A percentile compares a stretch with the other conserved stretches of the same genome.
Evolutionary conservation across 176 grass and related monocot species (phyloP).

Genomic region (Poa pratensis): DNA sequence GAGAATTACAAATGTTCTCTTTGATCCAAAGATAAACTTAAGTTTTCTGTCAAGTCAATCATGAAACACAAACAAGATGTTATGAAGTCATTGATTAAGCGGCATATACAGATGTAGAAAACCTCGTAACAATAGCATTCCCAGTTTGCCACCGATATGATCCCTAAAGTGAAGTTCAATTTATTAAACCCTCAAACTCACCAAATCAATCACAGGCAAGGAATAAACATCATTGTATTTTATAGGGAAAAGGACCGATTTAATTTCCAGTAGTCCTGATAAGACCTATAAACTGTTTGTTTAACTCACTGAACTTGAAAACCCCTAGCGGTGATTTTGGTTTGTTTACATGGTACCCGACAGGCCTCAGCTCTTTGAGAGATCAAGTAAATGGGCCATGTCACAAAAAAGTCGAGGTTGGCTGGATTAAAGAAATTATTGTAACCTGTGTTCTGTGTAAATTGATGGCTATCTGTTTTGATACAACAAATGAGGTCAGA

Average conservation of each 20-base stretch:
- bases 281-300: not conserved
- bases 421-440: not conserved
- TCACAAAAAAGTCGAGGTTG: not conserved
- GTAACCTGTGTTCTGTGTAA: not conserved
- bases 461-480: not conserved
- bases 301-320: not conserved
- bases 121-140: not conserved
- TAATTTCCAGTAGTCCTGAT: not conserved
- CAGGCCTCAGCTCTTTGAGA: not conserved
- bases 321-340: not conserved
- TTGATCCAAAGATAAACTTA: not conserved
- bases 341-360: not conserved
- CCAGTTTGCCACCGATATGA: not conserved
- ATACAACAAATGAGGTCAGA: not conserved
- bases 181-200: not conserved
- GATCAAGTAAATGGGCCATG: conserved; percentile 5
- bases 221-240: not conserved
- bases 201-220: not conserved
- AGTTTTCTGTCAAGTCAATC: not conserved
- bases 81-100: not conserved
- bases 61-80: not conserved
- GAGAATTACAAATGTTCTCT: not conserved
- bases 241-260: not conserved
- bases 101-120: not conserved
- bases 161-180: not conserved